phyloP scores from a whole-genome alignment of 345 rosid species.

The Geranium brycei region DNA sequence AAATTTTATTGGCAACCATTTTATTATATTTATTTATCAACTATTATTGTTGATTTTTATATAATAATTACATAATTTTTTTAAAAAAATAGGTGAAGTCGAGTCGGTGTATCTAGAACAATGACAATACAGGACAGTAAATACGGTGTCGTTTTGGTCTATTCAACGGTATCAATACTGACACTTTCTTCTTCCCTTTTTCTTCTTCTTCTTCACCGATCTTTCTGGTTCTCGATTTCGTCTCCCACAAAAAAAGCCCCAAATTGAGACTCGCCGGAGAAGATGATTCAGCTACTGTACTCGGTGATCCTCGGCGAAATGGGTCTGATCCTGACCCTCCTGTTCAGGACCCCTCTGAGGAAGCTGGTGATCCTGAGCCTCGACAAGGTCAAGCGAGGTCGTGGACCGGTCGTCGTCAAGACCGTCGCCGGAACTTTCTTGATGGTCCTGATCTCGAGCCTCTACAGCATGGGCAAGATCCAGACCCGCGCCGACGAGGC shows the following conservation, averaged over 20 bases:
- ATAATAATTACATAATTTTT: no score
- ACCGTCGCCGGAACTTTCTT: constrained; percentile 52
- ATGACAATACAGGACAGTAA: no score
- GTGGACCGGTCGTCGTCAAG: constrained; percentile 63
- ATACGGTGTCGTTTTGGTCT: no score
- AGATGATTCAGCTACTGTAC: constrained; percentile 67
- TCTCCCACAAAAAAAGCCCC: not conserved
- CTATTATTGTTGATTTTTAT: no score
- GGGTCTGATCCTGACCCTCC: constrained; percentile 47
- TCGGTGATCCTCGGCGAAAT: constrained; percentile 45
- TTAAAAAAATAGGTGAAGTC: no score
- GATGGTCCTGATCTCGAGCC: constrained; percentile 47
- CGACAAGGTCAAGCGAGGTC: constrained; percentile 74
- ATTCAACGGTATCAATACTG: no score
- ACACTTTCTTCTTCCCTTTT: no score
- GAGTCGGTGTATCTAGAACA: no score
- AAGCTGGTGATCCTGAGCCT: constrained; percentile 50
- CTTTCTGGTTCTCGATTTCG: not conserved
- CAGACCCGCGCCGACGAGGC: constrained; percentile 39
- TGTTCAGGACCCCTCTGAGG: constrained; percentile 68
- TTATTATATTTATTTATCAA: no score
- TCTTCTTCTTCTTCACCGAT: not conserved
- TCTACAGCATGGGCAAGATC: constrained; percentile 46
- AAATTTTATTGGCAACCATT: no score
- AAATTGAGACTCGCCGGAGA: not conserved